phyloP scores from a whole-genome alignment of 306 rosid species.

The Vigna mungo region DNA sequence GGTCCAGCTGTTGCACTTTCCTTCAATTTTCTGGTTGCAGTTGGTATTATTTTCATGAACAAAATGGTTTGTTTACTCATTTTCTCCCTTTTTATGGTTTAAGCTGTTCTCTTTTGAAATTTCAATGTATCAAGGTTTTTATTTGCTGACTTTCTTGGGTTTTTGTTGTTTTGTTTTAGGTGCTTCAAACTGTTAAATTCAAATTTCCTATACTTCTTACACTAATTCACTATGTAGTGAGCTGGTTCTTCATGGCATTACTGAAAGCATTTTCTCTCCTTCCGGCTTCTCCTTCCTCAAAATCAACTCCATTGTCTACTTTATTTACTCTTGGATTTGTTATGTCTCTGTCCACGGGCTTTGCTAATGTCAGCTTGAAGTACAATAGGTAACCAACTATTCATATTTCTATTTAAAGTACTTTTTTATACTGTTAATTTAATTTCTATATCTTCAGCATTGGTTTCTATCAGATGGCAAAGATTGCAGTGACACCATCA shows the following conservation, averaged over 20 bases:
- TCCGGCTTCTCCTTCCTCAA: slow-evolving; percentile 79
- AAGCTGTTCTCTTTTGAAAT: slow-evolving; percentile 21
- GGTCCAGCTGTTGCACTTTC: slow-evolving; percentile 83
- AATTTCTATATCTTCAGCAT: slow-evolving; percentile 68
- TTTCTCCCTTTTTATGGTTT: slow-evolving; percentile 14
- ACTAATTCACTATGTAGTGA: slow-evolving; percentile 80
- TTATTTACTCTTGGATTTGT: slow-evolving; percentile 84
- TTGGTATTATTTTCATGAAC: slow-evolving; percentile 82
- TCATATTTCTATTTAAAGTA: slow-evolving; percentile 33
- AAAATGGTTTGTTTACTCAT: slow-evolving; percentile 73
- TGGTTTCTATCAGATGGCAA: slow-evolving; percentile 97
- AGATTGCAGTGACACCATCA: slow-evolving; percentile 91
- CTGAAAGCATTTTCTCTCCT: slow-evolving; percentile 73
- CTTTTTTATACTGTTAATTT: slow-evolving; percentile 39
- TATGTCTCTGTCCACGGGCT: slow-evolving; percentile 89
- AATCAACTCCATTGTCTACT: slow-evolving; percentile 65
- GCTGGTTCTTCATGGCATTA: slow-evolving; percentile 93
- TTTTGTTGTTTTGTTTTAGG: slow-evolving; percentile 59
- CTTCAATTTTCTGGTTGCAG: slow-evolving; percentile 88
- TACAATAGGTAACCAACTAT: slow-evolving; percentile 70
- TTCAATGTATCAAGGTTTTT: slow-evolving; percentile 18
- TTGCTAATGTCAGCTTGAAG: slow-evolving; percentile 93
- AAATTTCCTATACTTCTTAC: slow-evolving; percentile 85
- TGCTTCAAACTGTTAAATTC: slow-evolving; percentile 76
- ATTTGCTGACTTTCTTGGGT: slow-evolving; percentile 35